These are phyloP conservation scores for Annona squamosa DNA, from an alignment of 164 flowering plant genomes.

Conservation along the genomic window DNA sequence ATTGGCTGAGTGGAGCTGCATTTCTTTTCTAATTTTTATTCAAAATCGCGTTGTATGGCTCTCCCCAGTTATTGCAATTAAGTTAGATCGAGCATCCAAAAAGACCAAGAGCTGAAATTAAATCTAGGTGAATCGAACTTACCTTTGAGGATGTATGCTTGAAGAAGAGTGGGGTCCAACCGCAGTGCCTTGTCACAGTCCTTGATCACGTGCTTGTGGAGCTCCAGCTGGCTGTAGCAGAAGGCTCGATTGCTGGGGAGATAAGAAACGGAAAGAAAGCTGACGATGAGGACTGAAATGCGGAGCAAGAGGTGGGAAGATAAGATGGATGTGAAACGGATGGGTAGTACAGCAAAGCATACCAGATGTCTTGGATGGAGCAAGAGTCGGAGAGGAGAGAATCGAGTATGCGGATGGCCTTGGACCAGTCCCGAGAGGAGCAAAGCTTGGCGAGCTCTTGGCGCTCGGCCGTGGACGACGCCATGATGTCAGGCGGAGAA, in stretches of 20 bases:
- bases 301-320: not conserved
- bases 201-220: conserved; percentile 87
- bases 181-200: conserved; percentile 86
- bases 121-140: not conserved
- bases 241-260: conserved; percentile 84
- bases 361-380: conserved; percentile 84
- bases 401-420: conserved; percentile 93
- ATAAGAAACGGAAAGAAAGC: not conserved
- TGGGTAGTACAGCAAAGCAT: not conserved
- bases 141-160: conserved; percentile 93
- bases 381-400: conserved; percentile 67
- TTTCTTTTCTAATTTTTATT: too few species aligned
- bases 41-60: too few species aligned
- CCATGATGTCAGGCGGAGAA: not conserved
- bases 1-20: too few species aligned
- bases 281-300: not conserved
- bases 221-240: conserved; percentile 92
- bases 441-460: conserved; percentile 70
- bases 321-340: not conserved
- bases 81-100: not conserved
- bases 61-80: not conserved
- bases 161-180: conserved; percentile 65
- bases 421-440: conserved; percentile 77
- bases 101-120: not conserved
- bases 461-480: conserved; percentile 46